Base-by-base conservation (phyloP, 352 stramenopile species). In the Pythium brachiatum region DNA sequence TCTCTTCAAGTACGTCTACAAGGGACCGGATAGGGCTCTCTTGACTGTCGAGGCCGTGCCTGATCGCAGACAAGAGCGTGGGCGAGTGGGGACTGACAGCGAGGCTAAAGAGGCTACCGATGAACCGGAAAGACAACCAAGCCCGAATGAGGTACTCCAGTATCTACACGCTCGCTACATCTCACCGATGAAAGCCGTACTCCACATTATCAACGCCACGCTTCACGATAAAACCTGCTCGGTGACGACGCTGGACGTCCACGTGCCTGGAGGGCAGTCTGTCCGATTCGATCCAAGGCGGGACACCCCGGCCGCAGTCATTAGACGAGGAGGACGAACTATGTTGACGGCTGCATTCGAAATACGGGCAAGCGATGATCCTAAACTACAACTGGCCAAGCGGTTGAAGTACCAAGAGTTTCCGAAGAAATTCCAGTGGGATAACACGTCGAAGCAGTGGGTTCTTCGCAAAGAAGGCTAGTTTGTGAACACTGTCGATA, bases 1-100 rank as follows among this genome's bases (percentile, higher is more conserved):
- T 55, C 38, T 93, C 0, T 78, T 79, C 70, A 74, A 31, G 23
- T 47, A 20, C 36, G 36, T 44, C 4, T 44, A n/a, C 36, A 20
- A 44, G 13, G 18, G 36, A 16, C 36, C 36, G 4, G 36, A 44
- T 11, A 44, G 18, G 15, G 36, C 36, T 4, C 18, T 47, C 18
- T 25, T 47, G 15, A 47, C 39, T 4, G 39, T 47, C 18, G 39
- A 47, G 23, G 39, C 39, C 23, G 39, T 47, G 6, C 18, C 16
- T 9, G 9, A 5, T 18, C 8, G 2, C 3, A 25, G 18, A 47
- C 16, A 18, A 11, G 39, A 12, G n/a, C 9, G 5, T 26, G n/a
- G 18, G 39, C 2, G 11, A 4, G 39, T 6, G 16, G 18, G 20
- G 3, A 26, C 2, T 18, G 39, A 25, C 6, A 18, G n/a, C 20